Base-by-base conservation (phyloP, 2,329 filamentous ascomycete genomes). In the Cladobotryum mycophilum region DNA sequence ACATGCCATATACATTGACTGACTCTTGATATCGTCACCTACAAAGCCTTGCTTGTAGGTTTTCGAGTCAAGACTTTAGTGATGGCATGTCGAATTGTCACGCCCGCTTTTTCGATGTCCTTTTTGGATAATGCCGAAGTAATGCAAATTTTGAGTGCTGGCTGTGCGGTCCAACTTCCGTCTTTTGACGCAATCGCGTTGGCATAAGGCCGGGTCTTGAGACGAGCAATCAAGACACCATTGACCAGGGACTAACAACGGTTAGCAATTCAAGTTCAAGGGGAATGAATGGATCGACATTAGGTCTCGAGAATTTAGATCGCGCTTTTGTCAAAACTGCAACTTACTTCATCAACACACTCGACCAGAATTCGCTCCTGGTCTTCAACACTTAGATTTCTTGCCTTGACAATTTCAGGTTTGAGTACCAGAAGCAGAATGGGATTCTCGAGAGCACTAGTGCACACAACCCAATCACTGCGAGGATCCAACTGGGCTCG, bases 51-150 rank as follows among this genome's bases (percentile, higher is more conserved):
- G 56, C 53, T 66, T 62, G 73, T 81, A 25, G 74, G 69, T 66
- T 82, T 84, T 55, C 80, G 75, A 17, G 79, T 82, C 78, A 99
- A 83, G 54, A 97, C 83, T 72, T 96, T 96, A 47, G 91, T 95
- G 58, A 97, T 88, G 13, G 93, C 92, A 70, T 96, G 91, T 53
- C 92, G 79, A 58, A 99, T 91, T 9, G 81, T 84, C 7, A 85
- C 83, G 13, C 91, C 93, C 1, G 93, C 89, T 75, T 95, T 96
- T 72, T 99, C 95, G 49, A 91, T 87, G 68, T 99, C 93, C 73
- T 95, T 96, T 75, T 88, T 95, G 20, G 88, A 87, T 55, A 99
- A 73, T 1, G 88, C 93, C 5, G 82, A 88, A 0, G 91, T 96
- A 48, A 96, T 76, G 64, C 92, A 97, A 12, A 97, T 81, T 71